These are phyloP conservation scores for Ophiosphaerella narmari DNA, from an alignment of 2,329 filamentous ascomycete genomes.

Conservation along the genomic window DNA sequence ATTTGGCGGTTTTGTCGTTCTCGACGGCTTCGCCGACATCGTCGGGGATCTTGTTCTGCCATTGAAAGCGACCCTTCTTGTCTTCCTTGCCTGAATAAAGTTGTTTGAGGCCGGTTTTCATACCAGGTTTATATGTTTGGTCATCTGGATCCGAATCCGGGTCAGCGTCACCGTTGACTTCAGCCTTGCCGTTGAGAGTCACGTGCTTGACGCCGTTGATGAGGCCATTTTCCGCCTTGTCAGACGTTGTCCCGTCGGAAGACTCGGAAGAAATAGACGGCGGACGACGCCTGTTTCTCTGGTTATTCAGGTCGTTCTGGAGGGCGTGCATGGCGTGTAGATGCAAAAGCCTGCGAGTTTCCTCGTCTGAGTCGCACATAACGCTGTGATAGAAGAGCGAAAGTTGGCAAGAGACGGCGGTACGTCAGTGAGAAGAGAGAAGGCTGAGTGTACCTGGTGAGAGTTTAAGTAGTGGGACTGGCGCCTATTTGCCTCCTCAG, in stretches of 20 bases:
- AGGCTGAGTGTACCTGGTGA: neutral
- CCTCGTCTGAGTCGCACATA: neutral
- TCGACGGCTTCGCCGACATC: constrained; percentile 53
- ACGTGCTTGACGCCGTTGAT: constrained; percentile 6
- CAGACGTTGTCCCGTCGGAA: neutral
- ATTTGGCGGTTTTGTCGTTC: constrained; percentile 65
- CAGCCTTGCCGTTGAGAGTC: constrained; percentile 2
- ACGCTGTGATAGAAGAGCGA: no score
- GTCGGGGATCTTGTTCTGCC: constrained; percentile 42
- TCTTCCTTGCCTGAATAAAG: constrained; percentile 56
- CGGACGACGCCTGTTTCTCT: neutral
- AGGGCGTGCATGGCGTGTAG: neutral
- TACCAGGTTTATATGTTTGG: constrained; percentile 34
- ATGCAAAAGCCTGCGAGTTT: neutral
- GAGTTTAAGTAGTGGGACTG: neutral
- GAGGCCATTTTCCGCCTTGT: neutral
- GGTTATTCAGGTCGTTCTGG: neutral
- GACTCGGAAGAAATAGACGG: neutral
- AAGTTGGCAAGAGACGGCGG: no score
- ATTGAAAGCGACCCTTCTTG: constrained; percentile 40
- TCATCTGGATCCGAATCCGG: constrained; percentile 5
- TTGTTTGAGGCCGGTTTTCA: constrained; percentile 51
- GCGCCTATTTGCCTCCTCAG: neutral
- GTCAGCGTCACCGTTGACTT: constrained; percentile 10
- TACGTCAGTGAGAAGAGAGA: no score